Percentiles rank a stretch among this genome's conserved stretches.
phyloP scores from a whole-genome alignment of 257 asterid genomes.

The Asclepias syriaca region DNA sequence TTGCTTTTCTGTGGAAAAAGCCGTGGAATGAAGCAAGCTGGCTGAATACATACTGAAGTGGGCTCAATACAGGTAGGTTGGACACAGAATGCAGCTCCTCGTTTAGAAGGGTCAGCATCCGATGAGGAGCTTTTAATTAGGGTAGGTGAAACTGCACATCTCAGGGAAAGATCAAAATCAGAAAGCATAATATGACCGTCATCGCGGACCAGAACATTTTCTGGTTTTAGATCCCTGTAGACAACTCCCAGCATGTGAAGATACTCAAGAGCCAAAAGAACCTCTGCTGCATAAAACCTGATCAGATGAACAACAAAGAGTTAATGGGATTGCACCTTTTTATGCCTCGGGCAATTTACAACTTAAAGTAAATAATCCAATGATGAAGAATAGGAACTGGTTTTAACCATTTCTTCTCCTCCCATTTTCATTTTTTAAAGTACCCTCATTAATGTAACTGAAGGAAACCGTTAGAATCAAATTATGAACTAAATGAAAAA shows the following conservation, averaged over 20 bases:
- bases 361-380: not conserved
- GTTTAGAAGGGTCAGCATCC: slow-evolving; percentile 24
- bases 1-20: slow-evolving; percentile 27
- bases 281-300: slow-evolving; percentile 39
- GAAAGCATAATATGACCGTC: slow-evolving; percentile 41
- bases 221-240: slow-evolving; percentile 35
- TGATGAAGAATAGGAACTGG: not conserved
- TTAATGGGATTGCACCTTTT: not conserved
- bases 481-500: not conserved
- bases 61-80: slow-evolving; percentile 30
- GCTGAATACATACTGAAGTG: slow-evolving; percentile 31
- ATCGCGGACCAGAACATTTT: slow-evolving; percentile 33
- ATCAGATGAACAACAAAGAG: not conserved
- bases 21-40: slow-evolving; percentile 31
- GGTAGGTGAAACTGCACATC: slow-evolving; percentile 36
- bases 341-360: not conserved
- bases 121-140: slow-evolving; percentile 21
- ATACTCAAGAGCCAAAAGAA: slow-evolving; percentile 32
- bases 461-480: not conserved
- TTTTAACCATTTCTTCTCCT: not conserved
- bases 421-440: not conserved
- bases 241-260: slow-evolving; percentile 37
- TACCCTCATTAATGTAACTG: not conserved
- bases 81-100: slow-evolving; percentile 29
- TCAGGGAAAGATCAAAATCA: slow-evolving; percentile 32